Percentiles rank a stretch among this genome's conserved stretches.
These are phyloP conservation scores for Abrus precatorius DNA, from an alignment of 306 rosid genomes.

Conservation along the genomic window DNA sequence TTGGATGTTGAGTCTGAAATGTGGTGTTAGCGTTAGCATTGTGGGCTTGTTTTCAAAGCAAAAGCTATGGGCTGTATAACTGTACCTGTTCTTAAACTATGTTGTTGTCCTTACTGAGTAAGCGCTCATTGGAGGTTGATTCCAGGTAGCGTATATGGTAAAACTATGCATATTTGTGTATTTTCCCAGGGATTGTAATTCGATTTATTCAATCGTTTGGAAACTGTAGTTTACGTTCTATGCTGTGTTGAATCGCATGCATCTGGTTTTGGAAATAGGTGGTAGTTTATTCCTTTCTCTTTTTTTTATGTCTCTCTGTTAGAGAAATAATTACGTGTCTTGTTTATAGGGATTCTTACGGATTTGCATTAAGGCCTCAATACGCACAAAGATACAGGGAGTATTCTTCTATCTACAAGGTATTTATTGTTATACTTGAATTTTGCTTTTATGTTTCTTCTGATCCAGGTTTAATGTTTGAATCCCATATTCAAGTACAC, in stretches of 20 bases:
- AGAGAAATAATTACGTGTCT: background rate
- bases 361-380: conserved; percentile 97
- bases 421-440: conserved; percentile 39
- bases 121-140: conserved; percentile 95
- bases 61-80: conserved; percentile 77
- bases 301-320: background rate
- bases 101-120: conserved; percentile 98
- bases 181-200: background rate
- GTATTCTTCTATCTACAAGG: conserved; percentile 81
- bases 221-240: background rate
- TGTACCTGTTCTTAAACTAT: conserved; percentile 70
- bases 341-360: conserved; percentile 80
- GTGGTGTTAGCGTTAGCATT: conserved; percentile 51
- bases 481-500: conserved; percentile 28
- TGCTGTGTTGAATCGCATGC: conserved; percentile 2
- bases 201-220: background rate
- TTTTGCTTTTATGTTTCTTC: conserved; percentile 31
- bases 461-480: conserved; percentile 39
- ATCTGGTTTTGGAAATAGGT: conserved; percentile 25
- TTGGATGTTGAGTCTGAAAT: conserved; percentile 52
- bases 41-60: conserved; percentile 49
- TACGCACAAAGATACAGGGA: conserved; percentile 77
- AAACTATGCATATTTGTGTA: background rate
- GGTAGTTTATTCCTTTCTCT: background rate
- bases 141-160: conserved; percentile 66